These are phyloP conservation scores for Candida insectalens DNA, from an alignment of 805 yeast species.

Conservation along the genomic window DNA sequence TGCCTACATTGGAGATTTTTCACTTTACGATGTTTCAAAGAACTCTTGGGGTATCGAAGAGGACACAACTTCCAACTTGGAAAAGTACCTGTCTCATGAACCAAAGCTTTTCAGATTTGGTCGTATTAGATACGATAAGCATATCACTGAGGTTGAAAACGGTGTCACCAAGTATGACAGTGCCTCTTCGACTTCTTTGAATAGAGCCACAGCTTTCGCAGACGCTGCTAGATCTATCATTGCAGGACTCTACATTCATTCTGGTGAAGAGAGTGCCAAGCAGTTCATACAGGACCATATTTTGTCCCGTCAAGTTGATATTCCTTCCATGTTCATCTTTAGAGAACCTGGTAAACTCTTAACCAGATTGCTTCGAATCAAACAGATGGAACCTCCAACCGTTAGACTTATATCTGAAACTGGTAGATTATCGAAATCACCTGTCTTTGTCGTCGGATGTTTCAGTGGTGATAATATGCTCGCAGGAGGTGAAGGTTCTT, in stretches of 20 bases:
- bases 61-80: slow-evolving; percentile 54
- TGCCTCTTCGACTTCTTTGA: slow-evolving; percentile 22
- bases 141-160: slow-evolving; percentile 41
- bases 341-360: slow-evolving; percentile 81
- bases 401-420: slow-evolving; percentile 86
- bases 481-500: slow-evolving; percentile 92
- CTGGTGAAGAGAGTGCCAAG: slow-evolving; percentile 55
- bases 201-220: slow-evolving; percentile 37
- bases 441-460: slow-evolving; percentile 86
- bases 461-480: slow-evolving; percentile 74
- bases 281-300: slow-evolving; percentile 66
- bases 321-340: slow-evolving; percentile 68
- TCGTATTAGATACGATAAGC: slow-evolving; percentile 40
- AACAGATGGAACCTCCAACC: slow-evolving; percentile 64
- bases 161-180: slow-evolving; percentile 28
- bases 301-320: slow-evolving; percentile 72
- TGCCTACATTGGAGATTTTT: slow-evolving; percentile 58
- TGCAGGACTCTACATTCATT: slow-evolving; percentile 73
- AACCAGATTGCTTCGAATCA: slow-evolving; percentile 64
- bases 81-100: slow-evolving; percentile 60
- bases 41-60: slow-evolving; percentile 80
- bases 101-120: slow-evolving; percentile 62
- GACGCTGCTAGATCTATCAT: slow-evolving; percentile 72
- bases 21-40: slow-evolving; percentile 58
- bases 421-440: slow-evolving; percentile 76